Percentiles rank a stretch among this genome's conserved stretches.
phyloP scores from a whole-genome alignment of 305 asterid genomes.

The Fraxinus dipetala region DNA sequence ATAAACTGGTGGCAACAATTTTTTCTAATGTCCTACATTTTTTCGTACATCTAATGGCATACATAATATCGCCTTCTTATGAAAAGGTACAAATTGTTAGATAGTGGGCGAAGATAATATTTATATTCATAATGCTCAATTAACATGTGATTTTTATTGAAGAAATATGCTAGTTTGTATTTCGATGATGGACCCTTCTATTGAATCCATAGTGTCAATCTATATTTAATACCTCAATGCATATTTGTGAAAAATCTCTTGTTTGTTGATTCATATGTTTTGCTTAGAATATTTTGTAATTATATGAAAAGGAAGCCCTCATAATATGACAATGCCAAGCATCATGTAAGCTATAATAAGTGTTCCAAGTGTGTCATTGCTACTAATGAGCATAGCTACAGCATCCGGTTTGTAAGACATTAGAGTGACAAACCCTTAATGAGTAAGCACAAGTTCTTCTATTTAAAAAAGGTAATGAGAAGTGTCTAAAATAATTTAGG shows the following conservation, averaged over 20 bases:
- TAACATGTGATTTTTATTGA: not conserved
- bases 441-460: not conserved
- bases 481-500: not conserved
- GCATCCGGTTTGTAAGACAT: not conserved
- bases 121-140: not conserved
- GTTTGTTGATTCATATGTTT: not conserved
- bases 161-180: not conserved
- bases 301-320: not conserved
- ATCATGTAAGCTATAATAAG: not conserved
- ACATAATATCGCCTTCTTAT: not conserved
- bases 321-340: not conserved
- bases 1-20: no score
- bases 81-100: not conserved
- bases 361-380: not conserved
- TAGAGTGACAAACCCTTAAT: not conserved
- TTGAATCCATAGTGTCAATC: not conserved
- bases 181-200: not conserved
- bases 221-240: not conserved
- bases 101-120: not conserved
- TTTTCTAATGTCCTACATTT: no score
- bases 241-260: not conserved
- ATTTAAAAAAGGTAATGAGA: not conserved
- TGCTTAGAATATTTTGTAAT: not conserved
- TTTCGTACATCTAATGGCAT: no score
- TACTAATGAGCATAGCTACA: not conserved